phyloP scores from a whole-genome alignment of 1,284 basidiomycete genomes.

The Grifola frondosa region DNA sequence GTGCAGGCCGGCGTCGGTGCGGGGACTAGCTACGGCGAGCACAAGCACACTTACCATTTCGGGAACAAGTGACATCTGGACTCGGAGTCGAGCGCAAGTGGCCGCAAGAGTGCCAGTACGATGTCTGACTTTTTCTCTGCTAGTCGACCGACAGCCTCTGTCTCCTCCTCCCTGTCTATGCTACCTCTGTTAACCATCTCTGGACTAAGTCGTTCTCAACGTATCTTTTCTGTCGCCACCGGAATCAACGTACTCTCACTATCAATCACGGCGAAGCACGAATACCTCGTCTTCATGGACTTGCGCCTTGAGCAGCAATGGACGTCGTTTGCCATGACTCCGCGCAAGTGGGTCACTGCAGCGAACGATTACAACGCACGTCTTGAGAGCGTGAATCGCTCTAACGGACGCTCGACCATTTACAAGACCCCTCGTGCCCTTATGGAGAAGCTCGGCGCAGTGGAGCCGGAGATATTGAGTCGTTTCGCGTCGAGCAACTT shows the following conservation, averaged over 20 bases:
- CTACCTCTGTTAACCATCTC: too few species aligned
- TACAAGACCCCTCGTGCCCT: constrained; percentile 3
- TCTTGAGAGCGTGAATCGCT: too few species aligned
- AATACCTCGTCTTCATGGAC: constrained; percentile 17
- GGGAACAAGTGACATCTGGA: too few species aligned
- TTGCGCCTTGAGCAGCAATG: constrained; percentile 9
- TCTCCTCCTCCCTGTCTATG: too few species aligned
- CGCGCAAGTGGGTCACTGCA: constrained; percentile 12
- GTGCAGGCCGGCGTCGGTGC: too few species aligned
- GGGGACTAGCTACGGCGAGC: too few species aligned
- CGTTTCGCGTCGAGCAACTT: background rate
- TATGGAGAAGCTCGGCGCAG: constrained; percentile 5
- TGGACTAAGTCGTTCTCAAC: constrained; percentile 7
- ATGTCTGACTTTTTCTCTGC: too few species aligned
- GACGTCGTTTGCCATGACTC: constrained; percentile 13
- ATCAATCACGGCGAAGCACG: background rate
- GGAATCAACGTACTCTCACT: constrained; percentile 6
- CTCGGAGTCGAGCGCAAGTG: too few species aligned
- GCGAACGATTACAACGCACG: constrained; percentile 8
- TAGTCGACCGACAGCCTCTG: too few species aligned
- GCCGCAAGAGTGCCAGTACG: too few species aligned
- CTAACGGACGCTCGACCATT: background rate
- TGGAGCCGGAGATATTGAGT: background rate
- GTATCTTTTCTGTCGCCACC: constrained; percentile 6
- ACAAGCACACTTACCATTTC: too few species aligned